Conservation (phyloP, 352 stramenopile species). For the Phytophthora boehmeriae region DNA sequence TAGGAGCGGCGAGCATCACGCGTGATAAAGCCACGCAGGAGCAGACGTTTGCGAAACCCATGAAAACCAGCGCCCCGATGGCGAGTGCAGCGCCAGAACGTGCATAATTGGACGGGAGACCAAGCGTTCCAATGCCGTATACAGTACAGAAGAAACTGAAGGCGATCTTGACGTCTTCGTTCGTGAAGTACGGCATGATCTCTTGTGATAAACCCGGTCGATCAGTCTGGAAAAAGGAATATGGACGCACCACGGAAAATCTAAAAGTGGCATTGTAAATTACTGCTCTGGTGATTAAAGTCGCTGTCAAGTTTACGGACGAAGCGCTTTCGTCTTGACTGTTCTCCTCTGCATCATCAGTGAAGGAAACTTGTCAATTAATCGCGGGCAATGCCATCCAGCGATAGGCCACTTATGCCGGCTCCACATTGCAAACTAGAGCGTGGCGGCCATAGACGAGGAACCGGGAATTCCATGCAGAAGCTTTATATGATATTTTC, state of each 20-base stretch:
- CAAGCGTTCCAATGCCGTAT: constrained; percentile 70
- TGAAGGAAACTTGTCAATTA: constrained; percentile 28
- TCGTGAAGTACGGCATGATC: constrained; percentile 56
- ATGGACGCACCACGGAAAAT: constrained; percentile 21
- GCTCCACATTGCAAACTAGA: constrained; percentile 24
- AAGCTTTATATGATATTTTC: no score
- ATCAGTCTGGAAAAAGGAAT: constrained; percentile 15
- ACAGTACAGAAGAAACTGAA: constrained; percentile 75
- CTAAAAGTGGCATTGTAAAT: constrained; percentile 24
- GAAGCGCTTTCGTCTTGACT: no score
- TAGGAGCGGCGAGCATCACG: constrained; percentile 61
- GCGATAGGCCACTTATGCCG: constrained; percentile 23
- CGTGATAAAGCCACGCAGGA: constrained; percentile 62
- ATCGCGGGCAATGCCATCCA: constrained; percentile 5
- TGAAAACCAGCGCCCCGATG: constrained; percentile 55
- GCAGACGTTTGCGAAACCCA: constrained; percentile 68
- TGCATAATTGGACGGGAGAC: constrained; percentile 66
- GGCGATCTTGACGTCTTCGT: constrained; percentile 66
- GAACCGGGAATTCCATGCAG: not conserved
- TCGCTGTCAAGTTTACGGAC: constrained; percentile 10
- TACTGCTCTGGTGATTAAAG: constrained; percentile 10
- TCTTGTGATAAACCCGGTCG: constrained; percentile 19
- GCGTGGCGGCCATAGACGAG: constrained; percentile 20
- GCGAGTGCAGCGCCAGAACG: constrained; percentile 52
- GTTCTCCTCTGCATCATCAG: constrained; percentile 17